Conservation (phyloP, 352 stramenopile genomes). For the Globisporangium apiculatum region DNA sequence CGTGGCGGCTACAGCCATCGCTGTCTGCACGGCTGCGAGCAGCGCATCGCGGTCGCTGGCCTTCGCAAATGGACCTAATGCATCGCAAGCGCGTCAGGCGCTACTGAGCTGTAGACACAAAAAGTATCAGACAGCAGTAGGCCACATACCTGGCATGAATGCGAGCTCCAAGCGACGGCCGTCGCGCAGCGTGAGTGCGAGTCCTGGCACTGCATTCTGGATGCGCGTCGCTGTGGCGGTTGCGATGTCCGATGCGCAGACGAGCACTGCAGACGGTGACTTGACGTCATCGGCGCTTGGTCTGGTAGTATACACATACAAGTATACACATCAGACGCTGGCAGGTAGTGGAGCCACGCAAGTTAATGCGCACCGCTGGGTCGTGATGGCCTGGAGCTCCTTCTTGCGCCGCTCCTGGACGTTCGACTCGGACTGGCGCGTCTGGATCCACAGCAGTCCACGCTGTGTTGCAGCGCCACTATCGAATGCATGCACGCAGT, state of each 20-base stretch:
- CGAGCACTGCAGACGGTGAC: slow-evolving; percentile 11
- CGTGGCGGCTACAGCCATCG: not conserved
- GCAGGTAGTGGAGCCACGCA: too few species aligned
- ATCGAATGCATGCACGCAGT: slow-evolving; percentile 13
- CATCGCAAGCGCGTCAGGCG: not conserved
- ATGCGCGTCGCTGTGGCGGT: slow-evolving; percentile 20
- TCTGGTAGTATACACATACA: too few species aligned
- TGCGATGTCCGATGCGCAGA: slow-evolving; percentile 16
- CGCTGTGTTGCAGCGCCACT: slow-evolving; percentile 2
- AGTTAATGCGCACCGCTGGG: slow-evolving; percentile 8
- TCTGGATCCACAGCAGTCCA: slow-evolving; percentile 54
- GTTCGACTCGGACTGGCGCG: slow-evolving; percentile 40
- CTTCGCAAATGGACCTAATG: slow-evolving; percentile 22
- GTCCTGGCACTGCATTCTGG: slow-evolving; percentile 35
- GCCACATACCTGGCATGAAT: slow-evolving; percentile 49
- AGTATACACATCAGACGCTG: too few species aligned
- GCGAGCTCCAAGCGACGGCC: slow-evolving; percentile 39
- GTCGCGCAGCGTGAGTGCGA: slow-evolving; percentile 27
- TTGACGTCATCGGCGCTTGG: not conserved
- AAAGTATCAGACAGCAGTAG: too few species aligned
- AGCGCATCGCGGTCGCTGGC: slow-evolving; percentile 39
- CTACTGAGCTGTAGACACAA: too few species aligned
- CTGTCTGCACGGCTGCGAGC: slow-evolving; percentile 17
- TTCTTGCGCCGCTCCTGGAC: slow-evolving; percentile 39
- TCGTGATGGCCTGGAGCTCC: slow-evolving; percentile 56